Evolutionary conservation across 228 moss, liverwort and hornwort species (phyloP), one percentile per base, ranked within the genome.

Genomic region (Sphagnum magellanicum): DNA sequence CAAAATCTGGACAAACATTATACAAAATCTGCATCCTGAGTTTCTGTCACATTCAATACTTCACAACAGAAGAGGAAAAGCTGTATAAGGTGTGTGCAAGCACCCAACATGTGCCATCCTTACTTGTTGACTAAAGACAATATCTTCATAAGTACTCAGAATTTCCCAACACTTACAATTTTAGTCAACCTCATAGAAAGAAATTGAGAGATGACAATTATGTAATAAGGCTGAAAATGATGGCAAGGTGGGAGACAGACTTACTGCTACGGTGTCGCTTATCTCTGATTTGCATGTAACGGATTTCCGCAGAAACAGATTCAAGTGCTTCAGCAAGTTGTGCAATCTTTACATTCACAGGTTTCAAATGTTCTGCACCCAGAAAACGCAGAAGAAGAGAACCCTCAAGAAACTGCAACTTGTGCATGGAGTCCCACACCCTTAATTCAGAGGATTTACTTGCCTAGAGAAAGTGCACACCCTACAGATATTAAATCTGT

Each of bases 241-340:
- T 32, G 32, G 32, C 32, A 32, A 32, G 32, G 32, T 65, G 55
- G 49, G 46, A 5, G 61, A 51, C 11, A 51, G 61, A 72, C 79
- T 71, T 64, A 79, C 79, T 82, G 46, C 64, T 66, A 57, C 69
- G 78, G 65, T 82, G 82, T 14, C 82, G 82, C n/a, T 67, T 47
- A 64, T 82, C 78, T 69, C 82, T 78, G 17, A 69, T 55, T 75
- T 61, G 75, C 16, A 75, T 66, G 59, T 78, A 82, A 14, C 69
- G 65, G 63, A 78, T 78, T 58, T 82, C 82, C 16, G 72, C 13
- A 9, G 70, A 70, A 17, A 82, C 50, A 62, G 49, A 64, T 70
- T 79, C 78, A 49, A 82, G 50, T 0, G 75, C 69, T 67, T 82
- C 82, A 49, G 68, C 59, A 16, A 82, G 48, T 46, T 72, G 50